Evolutionary conservation across 768 basidiomycete genomes (phyloP), one percentile per base, ranked within the genome.

Genomic region (Trametes meyenii): DNA sequence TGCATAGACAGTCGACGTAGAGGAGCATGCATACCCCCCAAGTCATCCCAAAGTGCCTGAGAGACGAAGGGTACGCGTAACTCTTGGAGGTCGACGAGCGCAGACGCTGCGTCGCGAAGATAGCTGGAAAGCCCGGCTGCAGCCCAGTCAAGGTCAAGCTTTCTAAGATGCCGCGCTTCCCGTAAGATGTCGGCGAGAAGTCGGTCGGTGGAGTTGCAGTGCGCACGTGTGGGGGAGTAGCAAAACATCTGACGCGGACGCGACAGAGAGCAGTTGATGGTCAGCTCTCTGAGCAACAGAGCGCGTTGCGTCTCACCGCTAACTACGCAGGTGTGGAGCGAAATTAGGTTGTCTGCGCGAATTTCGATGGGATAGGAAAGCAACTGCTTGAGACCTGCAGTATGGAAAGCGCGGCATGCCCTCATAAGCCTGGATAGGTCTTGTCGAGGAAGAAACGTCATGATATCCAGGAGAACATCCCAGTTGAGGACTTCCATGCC

Each of bases 381-480:
- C n/a, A 59, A 12, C 19, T 52, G 40, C 8, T 43, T 29, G 3
- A 59, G 29, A 4, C 29, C 35, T 13, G 36, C 19, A 2, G 26
- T 43, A 33, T 52, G 39, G 14, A 42, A 36, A 2, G 39, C 19
- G 14, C 23, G 43, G n/a, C 42, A 60, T 7, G 51, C 49, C 43
- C 40, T 53, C 43, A 44, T 53, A 2, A 54, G 5, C 2, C 35
- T 19, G 24, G 51, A 53, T 17, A 60, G 33, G 43, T 53, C 58
- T 6, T 21, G 58, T 1, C 50, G 58, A 16, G 33, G 8, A 24
- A 60, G 50, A 44, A 60, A 60, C 5, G 58, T 46, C n/a, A 51
- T 35, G 1, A 53, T 23, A 29, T 53, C 44, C 23, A 48, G 14
- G 23, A 59, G 58, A 3, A 59, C 50, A 16, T 59, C 50, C 40